Evolutionary conservation across 1,139 yeast species (phyloP), one percentile per base, ranked within the genome.

Genomic region (Hemisphaericaspora lyxosophila): DNA sequence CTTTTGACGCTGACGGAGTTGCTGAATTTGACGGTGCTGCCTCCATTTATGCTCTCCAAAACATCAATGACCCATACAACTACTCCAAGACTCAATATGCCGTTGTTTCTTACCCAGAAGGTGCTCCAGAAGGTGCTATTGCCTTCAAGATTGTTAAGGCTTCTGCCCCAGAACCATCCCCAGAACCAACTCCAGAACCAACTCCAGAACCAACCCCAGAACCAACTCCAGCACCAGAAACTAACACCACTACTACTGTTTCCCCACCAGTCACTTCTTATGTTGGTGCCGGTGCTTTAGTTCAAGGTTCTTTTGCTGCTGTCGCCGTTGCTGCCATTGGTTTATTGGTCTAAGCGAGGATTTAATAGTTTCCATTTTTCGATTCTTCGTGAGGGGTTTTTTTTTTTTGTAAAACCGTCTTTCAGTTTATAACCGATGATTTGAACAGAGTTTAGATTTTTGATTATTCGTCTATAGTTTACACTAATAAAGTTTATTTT

Each of bases 21-120:
- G 46, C 70, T 36, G 31, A 49, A 20, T 51, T 55, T 42, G 56
- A 62, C 38, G 73, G 72, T 31, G 43, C 62, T 25, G 39, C 59
- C 29, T 42, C 48, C 26, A 57, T 67, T 53, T 68, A 54, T 47
- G 78, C 73, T 29, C 62, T 68, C 47, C 62, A 59, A 54, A 61
- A 71, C 54, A 53, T 66, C 49, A 50, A 51, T 26, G 78, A 73
- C 49, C 75, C 76, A 19, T 68, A 71, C 60, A 34, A 44, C n/a
- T 65, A 62, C 57, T 67, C 77, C 24, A 34, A 52, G 27, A 25
- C 33, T 7, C 26, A 43, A 12, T 67, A 50, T 42, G 64, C 58
- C 34, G 54, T 66, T 34, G 46, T 50, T 16, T 48, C 43, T 44
- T 43, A 41, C 19, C 36, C 33, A 18, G 43, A 35, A 8, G 42